Conservation (phyloP, 78 protist genomes). For the Dictyostelium brefeldianum region DNA sequence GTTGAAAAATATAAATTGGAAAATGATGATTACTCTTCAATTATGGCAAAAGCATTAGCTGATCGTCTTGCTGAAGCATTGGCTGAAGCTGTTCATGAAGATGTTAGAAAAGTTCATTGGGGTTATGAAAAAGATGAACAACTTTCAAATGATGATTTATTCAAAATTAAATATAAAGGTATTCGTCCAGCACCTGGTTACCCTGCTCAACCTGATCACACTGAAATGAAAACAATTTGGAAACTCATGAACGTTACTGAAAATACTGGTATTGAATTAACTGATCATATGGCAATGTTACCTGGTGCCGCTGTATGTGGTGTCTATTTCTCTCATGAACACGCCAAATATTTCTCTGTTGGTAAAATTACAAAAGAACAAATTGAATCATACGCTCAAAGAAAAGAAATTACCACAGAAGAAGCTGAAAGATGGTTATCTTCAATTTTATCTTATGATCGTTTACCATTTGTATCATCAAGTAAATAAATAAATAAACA, state of each 20-base stretch:
- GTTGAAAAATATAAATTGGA: conserved; percentile 77
- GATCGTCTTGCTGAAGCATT: conserved; percentile 97
- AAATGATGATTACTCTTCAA: conserved; percentile 94
- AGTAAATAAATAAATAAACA: neutral
- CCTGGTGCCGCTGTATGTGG: conserved; percentile 99
- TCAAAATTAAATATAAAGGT: conserved; percentile 92
- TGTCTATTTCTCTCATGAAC: conserved; percentile 92
- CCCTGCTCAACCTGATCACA: conserved; percentile 99
- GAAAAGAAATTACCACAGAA: conserved; percentile 88
- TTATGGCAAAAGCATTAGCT: conserved; percentile 97
- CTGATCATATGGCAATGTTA: conserved; percentile 97
- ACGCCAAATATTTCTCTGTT: conserved; percentile 97
- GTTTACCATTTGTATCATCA: conserved; percentile 62
- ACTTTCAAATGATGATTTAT: conserved; percentile 87
- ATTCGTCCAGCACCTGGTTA: conserved; percentile 99
- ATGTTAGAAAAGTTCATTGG: conserved; percentile 95
- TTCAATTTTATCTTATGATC: conserved; percentile 92
- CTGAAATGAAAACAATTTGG: conserved; percentile 97
- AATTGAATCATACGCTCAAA: conserved; percentile 93
- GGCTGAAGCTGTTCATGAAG: conserved; percentile 96
- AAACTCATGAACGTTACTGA: conserved; percentile 71
- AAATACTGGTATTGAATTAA: conserved; percentile 77
- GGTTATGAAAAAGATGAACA: conserved; percentile 93
- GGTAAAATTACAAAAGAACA: conserved; percentile 98
- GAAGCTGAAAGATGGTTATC: conserved; percentile 93